Evolutionary conservation across 2,329 filamentous ascomycete species (phyloP), one percentile per base, ranked within the genome.

Genomic region (Talaromyces albobiverticillius): DNA sequence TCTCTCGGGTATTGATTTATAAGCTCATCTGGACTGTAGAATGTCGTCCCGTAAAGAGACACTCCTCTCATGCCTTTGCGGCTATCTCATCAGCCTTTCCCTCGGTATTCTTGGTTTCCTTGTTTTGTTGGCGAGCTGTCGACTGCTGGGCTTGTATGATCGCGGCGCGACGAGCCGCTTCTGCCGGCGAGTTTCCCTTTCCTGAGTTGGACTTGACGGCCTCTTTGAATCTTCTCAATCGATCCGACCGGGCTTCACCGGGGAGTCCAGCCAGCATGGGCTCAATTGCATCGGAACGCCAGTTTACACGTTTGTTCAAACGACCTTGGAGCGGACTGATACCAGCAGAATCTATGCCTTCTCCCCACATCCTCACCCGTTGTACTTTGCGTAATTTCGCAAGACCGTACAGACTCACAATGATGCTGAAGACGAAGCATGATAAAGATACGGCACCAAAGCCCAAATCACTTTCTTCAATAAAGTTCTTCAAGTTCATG

Each of bases 401-500:
- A 46, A 97, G 80, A 4, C 94, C 92, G 71, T 93, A 96, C 64
- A 83, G 82, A 75, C 89, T 93, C 49, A 96, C 89, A 8, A 92
- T 63, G 52, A 86, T 81, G 13, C 89, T 90, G 69, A 92, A 85
- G 54, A 86, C 64, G 54, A 87, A 81, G 54, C 89, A 95, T 57
- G 82, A 77, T 16, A 76, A 79, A 2, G 87, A 90, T 57, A 99
- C 86, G 51, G 83, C 83, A 45, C 80, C 81, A 70, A 99, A 97
- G 10, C 93, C 94, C 71, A 90, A 82, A 71, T 90, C 83, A 1
- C 89, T 92, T 69, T 97, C 93, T 76, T 99, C 94, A 64, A 97
- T 90, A 72, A 96, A 97, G 74, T 97, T 97, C 69, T 96, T 95
- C 60, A 99, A 78, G 76, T 99, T 99, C 92, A 97, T 97, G 63